Conservation (phyloP, 2,329 filamentous ascomycete species). For the Fusarium praegraminearum region DNA sequence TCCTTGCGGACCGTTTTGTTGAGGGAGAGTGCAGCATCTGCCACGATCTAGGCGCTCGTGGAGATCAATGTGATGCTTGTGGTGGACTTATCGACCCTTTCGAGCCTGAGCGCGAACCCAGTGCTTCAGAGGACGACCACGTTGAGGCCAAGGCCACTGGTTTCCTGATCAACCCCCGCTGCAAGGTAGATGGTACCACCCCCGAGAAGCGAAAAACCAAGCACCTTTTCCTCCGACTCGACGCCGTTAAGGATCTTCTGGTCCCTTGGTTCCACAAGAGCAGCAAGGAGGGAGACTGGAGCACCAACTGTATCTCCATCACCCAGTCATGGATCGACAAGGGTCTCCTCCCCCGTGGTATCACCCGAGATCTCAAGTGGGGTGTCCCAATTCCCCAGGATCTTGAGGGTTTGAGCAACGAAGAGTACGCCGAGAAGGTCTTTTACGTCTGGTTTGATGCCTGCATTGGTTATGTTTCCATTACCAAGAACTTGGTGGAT, state of each 20-base stretch:
- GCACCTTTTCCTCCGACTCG: slow-evolving; percentile 89
- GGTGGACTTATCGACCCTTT: slow-evolving; percentile 78
- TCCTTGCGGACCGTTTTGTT: slow-evolving; percentile 88
- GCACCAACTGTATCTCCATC: slow-evolving; percentile 78
- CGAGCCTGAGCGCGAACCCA: slow-evolving; percentile 62
- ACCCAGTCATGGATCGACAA: slow-evolving; percentile 85
- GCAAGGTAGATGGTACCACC: slow-evolving; percentile 88
- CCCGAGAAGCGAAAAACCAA: slow-evolving; percentile 86
- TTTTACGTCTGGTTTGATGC: slow-evolving; percentile 96
- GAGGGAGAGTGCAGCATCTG: slow-evolving; percentile 84
- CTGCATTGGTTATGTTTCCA: slow-evolving; percentile 94
- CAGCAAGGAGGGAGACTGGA: slow-evolving; percentile 81
- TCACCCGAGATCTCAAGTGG: slow-evolving; percentile 94
- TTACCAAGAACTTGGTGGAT: slow-evolving; percentile 88
- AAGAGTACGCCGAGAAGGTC: slow-evolving; percentile 73
- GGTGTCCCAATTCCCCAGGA: slow-evolving; percentile 70
- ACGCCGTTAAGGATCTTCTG: slow-evolving; percentile 82
- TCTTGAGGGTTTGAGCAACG: slow-evolving; percentile 63
- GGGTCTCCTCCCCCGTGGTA: slow-evolving; percentile 86
- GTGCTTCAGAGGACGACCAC: slow-evolving; percentile 50
- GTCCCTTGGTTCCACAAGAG: slow-evolving; percentile 81
- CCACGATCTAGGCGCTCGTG: slow-evolving; percentile 75
- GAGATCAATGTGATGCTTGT: slow-evolving; percentile 82
- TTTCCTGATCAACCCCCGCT: slow-evolving; percentile 82
- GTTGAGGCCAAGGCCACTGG: slow-evolving; percentile 55